phyloP scores from a whole-genome alignment of 257 asterid species.

The Galeopsis tetrahit region DNA sequence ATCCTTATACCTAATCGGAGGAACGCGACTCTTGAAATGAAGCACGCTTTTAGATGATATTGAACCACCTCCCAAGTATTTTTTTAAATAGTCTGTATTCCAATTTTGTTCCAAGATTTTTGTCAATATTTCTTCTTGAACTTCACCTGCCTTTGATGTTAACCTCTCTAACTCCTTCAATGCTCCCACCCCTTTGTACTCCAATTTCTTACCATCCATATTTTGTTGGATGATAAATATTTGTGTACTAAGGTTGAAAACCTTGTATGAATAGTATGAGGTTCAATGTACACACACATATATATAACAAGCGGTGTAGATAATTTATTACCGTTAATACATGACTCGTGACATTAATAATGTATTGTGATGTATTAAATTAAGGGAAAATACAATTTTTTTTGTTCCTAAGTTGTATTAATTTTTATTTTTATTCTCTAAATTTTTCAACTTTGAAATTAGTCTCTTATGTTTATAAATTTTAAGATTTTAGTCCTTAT shows the following conservation, averaged over 20 bases:
- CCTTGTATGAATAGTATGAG: constrained; percentile 44
- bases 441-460: too few relatives aligned
- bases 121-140: constrained; percentile 55
- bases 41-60: constrained; percentile 35
- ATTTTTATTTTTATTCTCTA: too few relatives aligned
- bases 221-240: constrained; percentile 1
- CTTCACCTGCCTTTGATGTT: constrained; percentile 55
- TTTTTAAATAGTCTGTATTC: constrained; percentile 60
- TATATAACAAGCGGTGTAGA: constrained; percentile 36
- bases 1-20: constrained; percentile 59
- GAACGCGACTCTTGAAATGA: constrained; percentile 54
- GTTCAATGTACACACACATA: constrained; percentile 29
- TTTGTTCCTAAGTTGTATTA: too few relatives aligned
- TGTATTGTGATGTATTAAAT: too few relatives aligned
- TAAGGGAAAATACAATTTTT: too few relatives aligned
- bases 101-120: constrained; percentile 57
- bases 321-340: too few relatives aligned
- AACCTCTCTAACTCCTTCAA: constrained; percentile 62
- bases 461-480: too few relatives aligned
- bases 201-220: constrained; percentile 77
- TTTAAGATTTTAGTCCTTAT: too few relatives aligned
- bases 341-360: too few relatives aligned
- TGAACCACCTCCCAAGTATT: constrained; percentile 40
- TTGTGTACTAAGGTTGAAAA: background rate
- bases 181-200: constrained; percentile 72